Percentiles rank a stretch among this genome's conserved stretches.
phyloP scores from a whole-genome alignment of 495 filamentous ascomycete species.

The Aspergillus carlsbadensis region DNA sequence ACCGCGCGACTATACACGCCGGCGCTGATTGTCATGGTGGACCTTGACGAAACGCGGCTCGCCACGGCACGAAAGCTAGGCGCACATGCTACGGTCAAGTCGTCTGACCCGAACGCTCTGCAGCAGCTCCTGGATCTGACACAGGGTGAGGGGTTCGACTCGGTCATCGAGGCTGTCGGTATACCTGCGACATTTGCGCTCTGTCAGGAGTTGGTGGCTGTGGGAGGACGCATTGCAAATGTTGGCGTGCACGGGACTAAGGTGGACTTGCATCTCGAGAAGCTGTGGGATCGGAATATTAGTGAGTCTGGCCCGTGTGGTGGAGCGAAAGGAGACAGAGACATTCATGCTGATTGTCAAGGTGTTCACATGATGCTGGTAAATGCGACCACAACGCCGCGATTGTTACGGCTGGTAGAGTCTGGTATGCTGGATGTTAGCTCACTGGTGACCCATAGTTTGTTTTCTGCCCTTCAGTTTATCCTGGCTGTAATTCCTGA shows the following conservation, averaged over 20 bases:
- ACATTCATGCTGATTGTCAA: conserved; percentile 3
- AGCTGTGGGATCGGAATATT: conserved; percentile 43
- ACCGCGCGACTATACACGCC: conserved; percentile 47
- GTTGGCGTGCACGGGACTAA: conserved; percentile 47
- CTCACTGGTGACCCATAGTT: conserved; percentile 42
- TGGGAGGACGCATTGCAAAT: conserved; percentile 49
- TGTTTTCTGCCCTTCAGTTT: neutral
- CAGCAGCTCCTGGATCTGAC: conserved; percentile 33
- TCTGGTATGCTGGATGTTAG: conserved; percentile 34
- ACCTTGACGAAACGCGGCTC: conserved; percentile 38
- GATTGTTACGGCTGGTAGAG: conserved; percentile 37
- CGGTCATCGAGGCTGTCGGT: conserved; percentile 54
- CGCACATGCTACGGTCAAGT: conserved; percentile 35
- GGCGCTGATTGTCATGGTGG: conserved; percentile 38
- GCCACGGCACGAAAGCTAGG: conserved; percentile 43
- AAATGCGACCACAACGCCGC: conserved; percentile 38
- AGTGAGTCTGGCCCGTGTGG: conserved; percentile 11
- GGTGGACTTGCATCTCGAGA: conserved; percentile 37
- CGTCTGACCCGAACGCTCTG: conserved; percentile 21
- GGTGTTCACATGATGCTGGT: conserved; percentile 41
- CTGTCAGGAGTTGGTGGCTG: conserved; percentile 45
- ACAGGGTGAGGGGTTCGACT: conserved; percentile 46
- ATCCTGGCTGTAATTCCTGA: neutral
- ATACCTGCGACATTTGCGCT: conserved; percentile 41
- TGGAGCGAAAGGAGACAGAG: neutral